Conservation (phyloP, 768 basidiomycete species). For the Rhizopogon vinicolor region DNA sequence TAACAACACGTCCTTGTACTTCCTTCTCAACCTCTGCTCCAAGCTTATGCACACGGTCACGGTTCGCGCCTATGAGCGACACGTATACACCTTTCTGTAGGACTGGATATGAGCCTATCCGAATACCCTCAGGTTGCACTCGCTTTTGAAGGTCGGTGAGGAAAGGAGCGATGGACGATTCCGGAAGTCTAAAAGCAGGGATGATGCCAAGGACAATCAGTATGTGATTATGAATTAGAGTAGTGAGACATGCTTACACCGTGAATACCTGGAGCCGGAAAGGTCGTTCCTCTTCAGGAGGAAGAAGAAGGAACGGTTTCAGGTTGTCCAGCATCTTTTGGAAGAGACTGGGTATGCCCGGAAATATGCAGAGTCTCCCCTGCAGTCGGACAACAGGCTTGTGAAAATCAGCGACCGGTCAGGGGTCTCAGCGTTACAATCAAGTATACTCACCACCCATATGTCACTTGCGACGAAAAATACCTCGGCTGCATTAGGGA, state of each 20-base stretch:
- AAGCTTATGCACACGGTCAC: conserved; percentile 45
- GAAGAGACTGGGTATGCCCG: conserved; percentile 86
- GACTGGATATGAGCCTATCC: conserved; percentile 76
- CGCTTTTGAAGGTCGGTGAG: conserved; percentile 73
- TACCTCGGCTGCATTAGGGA: conserved; percentile 75
- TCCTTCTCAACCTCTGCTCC: conserved; percentile 60
- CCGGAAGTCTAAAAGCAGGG: conserved; percentile 35
- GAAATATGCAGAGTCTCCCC: conserved; percentile 87
- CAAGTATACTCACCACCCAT: conserved; percentile 66
- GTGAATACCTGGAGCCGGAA: conserved; percentile 83
- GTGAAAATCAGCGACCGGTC: background rate
- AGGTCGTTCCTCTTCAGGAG: conserved; percentile 69
- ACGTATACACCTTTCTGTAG: conserved; percentile 59
- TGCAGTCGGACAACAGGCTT: conserved; percentile 84
- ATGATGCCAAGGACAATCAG: background rate
- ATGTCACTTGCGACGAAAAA: conserved; percentile 75
- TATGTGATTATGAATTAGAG: background rate
- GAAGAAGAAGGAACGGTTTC: conserved; percentile 72
- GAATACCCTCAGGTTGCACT: conserved; percentile 69
- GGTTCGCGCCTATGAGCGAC: conserved; percentile 47
- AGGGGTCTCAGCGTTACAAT: background rate
- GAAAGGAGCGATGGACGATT: conserved; percentile 86
- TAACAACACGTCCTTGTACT: conserved; percentile 53
- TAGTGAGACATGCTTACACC: conserved; percentile 37
- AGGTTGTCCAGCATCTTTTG: conserved; percentile 74